Percentiles rank a stretch among this genome's conserved stretches.
phyloP scores from a whole-genome alignment of 352 stramenopile genomes.

The Globisporangium carolinianum region DNA sequence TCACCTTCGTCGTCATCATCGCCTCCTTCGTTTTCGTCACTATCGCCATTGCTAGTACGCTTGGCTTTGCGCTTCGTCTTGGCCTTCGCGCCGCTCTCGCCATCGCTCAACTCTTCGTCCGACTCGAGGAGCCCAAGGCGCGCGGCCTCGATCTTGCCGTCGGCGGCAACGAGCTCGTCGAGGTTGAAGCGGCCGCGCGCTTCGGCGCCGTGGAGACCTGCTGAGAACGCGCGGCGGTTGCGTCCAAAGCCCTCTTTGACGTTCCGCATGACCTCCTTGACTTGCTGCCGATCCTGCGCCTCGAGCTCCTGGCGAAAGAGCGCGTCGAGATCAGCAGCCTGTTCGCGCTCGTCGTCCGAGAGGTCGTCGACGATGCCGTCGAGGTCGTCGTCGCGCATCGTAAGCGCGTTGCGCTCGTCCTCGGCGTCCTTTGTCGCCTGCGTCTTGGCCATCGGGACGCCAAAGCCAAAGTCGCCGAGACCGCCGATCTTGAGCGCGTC shows the following conservation, averaged over 20 bases:
- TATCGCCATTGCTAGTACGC: slow-evolving; percentile 15
- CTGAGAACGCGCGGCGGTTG: slow-evolving; percentile 72
- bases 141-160: slow-evolving; percentile 74
- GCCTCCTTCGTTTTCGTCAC: slow-evolving; percentile 20
- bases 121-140: slow-evolving; percentile 73
- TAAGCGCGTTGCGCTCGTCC: slow-evolving; percentile 68
- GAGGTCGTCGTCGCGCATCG: slow-evolving; percentile 71
- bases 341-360: slow-evolving; percentile 70
- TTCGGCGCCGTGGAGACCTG: slow-evolving; percentile 34
- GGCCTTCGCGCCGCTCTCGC: slow-evolving; percentile 24
- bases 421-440: slow-evolving; percentile 71
- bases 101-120: slow-evolving; percentile 68
- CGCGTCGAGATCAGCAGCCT: slow-evolving; percentile 62
- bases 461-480: slow-evolving; percentile 82
- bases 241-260: slow-evolving; percentile 85
- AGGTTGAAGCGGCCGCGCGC: slow-evolving; percentile 81
- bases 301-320: slow-evolving; percentile 69
- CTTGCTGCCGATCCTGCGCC: slow-evolving; percentile 55
- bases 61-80: slow-evolving; percentile 22
- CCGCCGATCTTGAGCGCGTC: slow-evolving; percentile 78
- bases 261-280: slow-evolving; percentile 84
- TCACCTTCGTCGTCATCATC: slow-evolving; percentile 20
- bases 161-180: slow-evolving; percentile 71
- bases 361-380: slow-evolving; percentile 84
- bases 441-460: slow-evolving; percentile 55